A percentile compares a stretch with the other conserved stretches of the same genome.
These are phyloP conservation scores for Delonix regia DNA, from an alignment of 306 rosid species.

Conservation along the genomic window DNA sequence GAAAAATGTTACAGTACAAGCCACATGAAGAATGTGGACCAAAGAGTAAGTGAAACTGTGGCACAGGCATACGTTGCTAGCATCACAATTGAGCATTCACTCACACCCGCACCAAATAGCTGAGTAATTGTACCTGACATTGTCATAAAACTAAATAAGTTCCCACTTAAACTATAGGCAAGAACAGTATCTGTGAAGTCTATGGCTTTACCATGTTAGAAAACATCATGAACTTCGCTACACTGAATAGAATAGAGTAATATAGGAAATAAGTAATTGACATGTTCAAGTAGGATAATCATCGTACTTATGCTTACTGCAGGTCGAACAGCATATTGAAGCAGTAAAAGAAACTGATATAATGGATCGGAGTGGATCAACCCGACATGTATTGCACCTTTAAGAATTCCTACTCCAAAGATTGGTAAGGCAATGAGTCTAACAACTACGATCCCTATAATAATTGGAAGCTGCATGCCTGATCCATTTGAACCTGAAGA, in stretches of 20 bases:
- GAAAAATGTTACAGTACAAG: conserved; percentile 23
- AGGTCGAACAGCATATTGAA: conserved; percentile 46
- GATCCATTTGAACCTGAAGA: conserved; percentile 38
- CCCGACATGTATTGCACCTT: conserved; percentile 42
- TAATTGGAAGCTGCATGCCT: conserved; percentile 10
- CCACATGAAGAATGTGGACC: conserved; percentile 42
- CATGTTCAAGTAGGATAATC: neutral
- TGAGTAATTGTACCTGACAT: conserved; percentile 46
- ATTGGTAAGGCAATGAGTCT: conserved; percentile 32
- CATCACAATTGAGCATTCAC: conserved; percentile 46
- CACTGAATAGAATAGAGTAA: neutral
- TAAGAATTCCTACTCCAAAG: conserved; percentile 38
- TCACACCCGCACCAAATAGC: conserved; percentile 41
- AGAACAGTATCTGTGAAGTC: neutral
- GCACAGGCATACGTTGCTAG: conserved; percentile 42
- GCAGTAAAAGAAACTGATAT: conserved; percentile 37
- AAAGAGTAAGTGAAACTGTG: conserved; percentile 37
- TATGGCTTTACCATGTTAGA: neutral
- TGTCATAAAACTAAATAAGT: neutral
- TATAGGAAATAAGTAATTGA: neutral
- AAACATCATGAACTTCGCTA: neutral
- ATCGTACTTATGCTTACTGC: conserved; percentile 44
- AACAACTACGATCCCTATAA: conserved; percentile 39
- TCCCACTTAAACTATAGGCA: neutral
- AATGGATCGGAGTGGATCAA: conserved; percentile 42